These are phyloP conservation scores for Stephanodiscus triporus DNA, from an alignment of 108 stramenopile species.

Conservation along the genomic window DNA sequence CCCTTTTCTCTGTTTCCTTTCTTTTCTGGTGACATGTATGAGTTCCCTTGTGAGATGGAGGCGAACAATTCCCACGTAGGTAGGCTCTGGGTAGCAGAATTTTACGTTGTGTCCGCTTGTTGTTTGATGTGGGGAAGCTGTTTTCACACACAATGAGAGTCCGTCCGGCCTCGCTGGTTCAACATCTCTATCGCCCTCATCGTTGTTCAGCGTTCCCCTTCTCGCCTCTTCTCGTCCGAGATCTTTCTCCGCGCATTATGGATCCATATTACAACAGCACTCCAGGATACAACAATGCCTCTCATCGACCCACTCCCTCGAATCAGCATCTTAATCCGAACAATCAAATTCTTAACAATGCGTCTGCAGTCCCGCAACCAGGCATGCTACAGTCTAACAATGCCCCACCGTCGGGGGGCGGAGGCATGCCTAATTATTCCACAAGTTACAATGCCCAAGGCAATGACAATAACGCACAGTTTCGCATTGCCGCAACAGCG, in stretches of 20 bases:
- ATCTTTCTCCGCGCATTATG: conserved; percentile 10
- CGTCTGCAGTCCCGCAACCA: conserved; percentile 8
- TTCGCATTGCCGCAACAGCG: not conserved
- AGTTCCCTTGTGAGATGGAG: not conserved
- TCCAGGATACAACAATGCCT: conserved; percentile 1
- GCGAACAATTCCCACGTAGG: not conserved
- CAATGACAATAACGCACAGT: conserved; percentile 8
- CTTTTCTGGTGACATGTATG: too few species aligned
- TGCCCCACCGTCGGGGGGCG: not conserved
- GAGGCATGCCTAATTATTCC: conserved; percentile 1
- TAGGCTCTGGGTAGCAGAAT: not conserved
- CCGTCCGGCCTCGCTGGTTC: too few species aligned
- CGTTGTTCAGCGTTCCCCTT: not conserved
- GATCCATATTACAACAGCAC: conserved; percentile 12
- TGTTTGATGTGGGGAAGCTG: too few species aligned
- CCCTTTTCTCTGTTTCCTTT: not conserved
- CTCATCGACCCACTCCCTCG: conserved; percentile 4
- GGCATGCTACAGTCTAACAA: not conserved
- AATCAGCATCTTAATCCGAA: conserved; percentile 8
- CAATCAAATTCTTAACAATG: conserved; percentile 2
- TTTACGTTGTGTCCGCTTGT: too few species aligned
- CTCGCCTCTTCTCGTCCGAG: not conserved
- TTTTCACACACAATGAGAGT: too few species aligned
- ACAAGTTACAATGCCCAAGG: not conserved
- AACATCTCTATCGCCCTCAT: not conserved